Evolutionary conservation across 2,329 filamentous ascomycete genomes (phyloP), one percentile per base, ranked within the genome.

Genomic region (Aspergillus oerlinghausenensis): DNA sequence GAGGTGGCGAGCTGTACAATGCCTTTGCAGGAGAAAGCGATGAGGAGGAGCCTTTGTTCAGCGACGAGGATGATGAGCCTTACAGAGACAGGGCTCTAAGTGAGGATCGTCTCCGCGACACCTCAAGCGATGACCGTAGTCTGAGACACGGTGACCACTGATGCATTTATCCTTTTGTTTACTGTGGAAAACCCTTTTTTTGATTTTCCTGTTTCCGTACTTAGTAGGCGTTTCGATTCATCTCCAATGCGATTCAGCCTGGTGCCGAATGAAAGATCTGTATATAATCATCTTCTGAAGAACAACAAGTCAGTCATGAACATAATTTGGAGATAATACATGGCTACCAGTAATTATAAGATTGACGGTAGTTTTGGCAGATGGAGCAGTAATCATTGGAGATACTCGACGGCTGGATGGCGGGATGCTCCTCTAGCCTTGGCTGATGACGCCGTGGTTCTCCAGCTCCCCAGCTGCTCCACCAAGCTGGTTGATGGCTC

Each of bases 1-100:
- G 77, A 21, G 94, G 91, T 2, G 92, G 93, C 28, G 93, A 97
- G 77, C 78, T 99, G 48, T 99, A 99, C 72, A 94, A 99, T 79
- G 94, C 94, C 4, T 99, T 99, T 80, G 94, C 94, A 0, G 92
- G 90, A 17, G 93, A 92, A 52, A 93, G 93, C 56, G 92, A 94
- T 56, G 88, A 90, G 55, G 86, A 88, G 55, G 86, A 88, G 57
- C 67, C 63, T 35, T 50, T 84, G 43, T 77, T 84, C 59, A 80
- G 77, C 61, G 75, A 74, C 42, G 72, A 71, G 3, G 77, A 77
- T 29, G 70, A 70, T 42, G 71, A 65, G n/a, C 66, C 70, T 3
- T 75, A 75, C 54, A 67, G 59, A 50, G 72, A 75, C 56, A 66
- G 64, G 29, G 43, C 61, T 38, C 60, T 55, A 28, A 67, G 67